Conservation (phyloP, 441 rosid species). For the Erodium moschatum region DNA sequence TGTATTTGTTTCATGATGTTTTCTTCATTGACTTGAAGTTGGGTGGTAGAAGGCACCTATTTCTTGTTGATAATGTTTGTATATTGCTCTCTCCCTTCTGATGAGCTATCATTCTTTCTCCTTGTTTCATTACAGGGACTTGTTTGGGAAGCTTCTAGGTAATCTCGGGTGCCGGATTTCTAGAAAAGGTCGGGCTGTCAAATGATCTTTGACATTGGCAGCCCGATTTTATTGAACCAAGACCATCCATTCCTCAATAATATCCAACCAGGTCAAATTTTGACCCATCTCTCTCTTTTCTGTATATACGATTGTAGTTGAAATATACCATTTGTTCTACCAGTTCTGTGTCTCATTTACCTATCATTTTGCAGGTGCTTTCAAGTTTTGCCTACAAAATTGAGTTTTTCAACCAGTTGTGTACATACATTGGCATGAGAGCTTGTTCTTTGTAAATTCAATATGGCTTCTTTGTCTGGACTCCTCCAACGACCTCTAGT, state of each 20-base stretch:
- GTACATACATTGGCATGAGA: conserved; percentile 25
- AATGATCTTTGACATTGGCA: conserved; percentile 22
- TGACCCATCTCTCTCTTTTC: neutral
- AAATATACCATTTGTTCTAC: neutral
- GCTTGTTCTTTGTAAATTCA: conserved; percentile 22
- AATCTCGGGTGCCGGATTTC: neutral
- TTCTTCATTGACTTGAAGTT: neutral
- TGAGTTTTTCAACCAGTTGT: neutral
- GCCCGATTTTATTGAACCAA: conserved; percentile 26
- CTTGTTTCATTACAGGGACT: conserved; percentile 6
- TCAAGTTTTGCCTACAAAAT: conserved; percentile 4
- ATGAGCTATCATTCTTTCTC: neutral
- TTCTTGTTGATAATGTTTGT: neutral
- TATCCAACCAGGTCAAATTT: conserved; percentile 14
- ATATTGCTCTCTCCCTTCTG: neutral
- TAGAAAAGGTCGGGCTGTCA: conserved; percentile 30
- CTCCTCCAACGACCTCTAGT: conserved; percentile 67
- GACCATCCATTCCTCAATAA: neutral
- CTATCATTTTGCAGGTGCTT: conserved; percentile 1
- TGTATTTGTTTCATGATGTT: neutral
- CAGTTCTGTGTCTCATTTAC: neutral
- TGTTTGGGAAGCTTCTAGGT: conserved; percentile 17
- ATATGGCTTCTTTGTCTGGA: conserved; percentile 72
- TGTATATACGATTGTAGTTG: neutral
- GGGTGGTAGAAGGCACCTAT: neutral